phyloP scores from a whole-genome alignment of 1,139 yeast genomes.

The Pichia kudriavzevii region DNA sequence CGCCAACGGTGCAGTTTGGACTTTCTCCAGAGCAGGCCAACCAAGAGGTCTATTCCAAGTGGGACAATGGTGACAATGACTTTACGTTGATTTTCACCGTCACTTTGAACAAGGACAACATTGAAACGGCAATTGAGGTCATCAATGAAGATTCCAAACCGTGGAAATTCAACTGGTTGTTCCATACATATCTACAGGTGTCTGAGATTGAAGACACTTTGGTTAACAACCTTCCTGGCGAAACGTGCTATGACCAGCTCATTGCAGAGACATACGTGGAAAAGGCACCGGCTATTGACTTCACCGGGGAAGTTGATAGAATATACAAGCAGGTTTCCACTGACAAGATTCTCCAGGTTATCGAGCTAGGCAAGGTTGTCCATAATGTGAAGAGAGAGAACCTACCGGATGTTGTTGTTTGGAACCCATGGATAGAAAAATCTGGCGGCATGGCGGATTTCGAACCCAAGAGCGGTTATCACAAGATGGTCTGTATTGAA shows the following conservation, averaged over 20 bases:
- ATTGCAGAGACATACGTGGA: constrained; percentile 55
- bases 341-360: constrained; percentile 52
- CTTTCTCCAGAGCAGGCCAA: constrained; percentile 77
- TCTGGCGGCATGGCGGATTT: constrained; percentile 80
- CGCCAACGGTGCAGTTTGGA: constrained; percentile 79
- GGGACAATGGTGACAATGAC: constrained; percentile 58
- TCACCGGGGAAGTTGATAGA: constrained; percentile 77
- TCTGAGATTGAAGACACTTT: constrained; percentile 70
- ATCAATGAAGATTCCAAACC: constrained; percentile 55
- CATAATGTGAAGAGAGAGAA: constrained; percentile 59
- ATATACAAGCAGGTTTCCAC: constrained; percentile 59
- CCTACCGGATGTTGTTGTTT: constrained; percentile 84
- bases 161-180: constrained; percentile 87
- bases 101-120: constrained; percentile 43
- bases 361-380: constrained; percentile 61
- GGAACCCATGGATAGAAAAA: constrained; percentile 95
- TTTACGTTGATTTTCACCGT: constrained; percentile 73
- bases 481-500: constrained; percentile 87
- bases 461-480: constrained; percentile 74
- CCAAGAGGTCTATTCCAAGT: constrained; percentile 42
- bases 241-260: constrained; percentile 67
- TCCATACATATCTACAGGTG: constrained; percentile 82
- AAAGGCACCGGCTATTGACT: constrained; percentile 63
- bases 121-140: constrained; percentile 67
- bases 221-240: constrained; percentile 71